Percentiles rank a stretch among this genome's conserved stretches.
Evolutionary conservation across 2,329 filamentous ascomycete species (phyloP).

Genomic region (Tolypocladium guangdongense): DNA sequence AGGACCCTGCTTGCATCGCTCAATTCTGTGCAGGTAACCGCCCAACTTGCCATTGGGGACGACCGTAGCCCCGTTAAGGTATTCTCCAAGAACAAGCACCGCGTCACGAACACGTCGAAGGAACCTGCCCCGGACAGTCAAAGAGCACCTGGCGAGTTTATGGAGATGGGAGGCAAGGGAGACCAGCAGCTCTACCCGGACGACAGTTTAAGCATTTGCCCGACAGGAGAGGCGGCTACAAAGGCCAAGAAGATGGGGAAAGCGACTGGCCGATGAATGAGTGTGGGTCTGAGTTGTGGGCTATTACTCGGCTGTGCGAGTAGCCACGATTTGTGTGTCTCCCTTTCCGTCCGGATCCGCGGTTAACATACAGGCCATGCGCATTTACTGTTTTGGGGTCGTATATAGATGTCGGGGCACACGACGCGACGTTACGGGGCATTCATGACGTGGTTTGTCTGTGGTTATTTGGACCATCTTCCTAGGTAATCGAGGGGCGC

Average conservation of each 20-base stretch:
- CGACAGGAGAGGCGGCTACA: constrained; percentile 17
- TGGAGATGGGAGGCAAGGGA: constrained; percentile 74
- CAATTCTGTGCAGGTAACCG: constrained; percentile 55
- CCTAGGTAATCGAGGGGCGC: neutral
- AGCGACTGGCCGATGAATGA: constrained; percentile 9
- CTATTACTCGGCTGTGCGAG: neutral
- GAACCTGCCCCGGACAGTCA: constrained; percentile 59
- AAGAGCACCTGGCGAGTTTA: constrained; percentile 64
- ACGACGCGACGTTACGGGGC: neutral
- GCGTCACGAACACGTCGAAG: constrained; percentile 26
- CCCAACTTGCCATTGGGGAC: constrained; percentile 42
- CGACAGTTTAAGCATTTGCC: constrained; percentile 43
- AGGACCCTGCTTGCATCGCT: constrained; percentile 75
- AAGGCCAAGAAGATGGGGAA: constrained; percentile 20
- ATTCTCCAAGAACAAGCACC: constrained; percentile 56
- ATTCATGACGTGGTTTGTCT: neutral
- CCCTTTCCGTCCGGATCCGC: neutral
- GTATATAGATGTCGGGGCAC: constrained; percentile 4
- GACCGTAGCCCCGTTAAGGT: constrained; percentile 57
- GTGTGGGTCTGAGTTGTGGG: neutral
- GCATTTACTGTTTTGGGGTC: neutral
- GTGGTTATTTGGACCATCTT: neutral
- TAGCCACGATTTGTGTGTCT: neutral
- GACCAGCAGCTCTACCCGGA: constrained; percentile 68
- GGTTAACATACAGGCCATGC: neutral